Conservation (phyloP, 176 grass and related monocot species). For the Miscanthus lutarioriparius region DNA sequence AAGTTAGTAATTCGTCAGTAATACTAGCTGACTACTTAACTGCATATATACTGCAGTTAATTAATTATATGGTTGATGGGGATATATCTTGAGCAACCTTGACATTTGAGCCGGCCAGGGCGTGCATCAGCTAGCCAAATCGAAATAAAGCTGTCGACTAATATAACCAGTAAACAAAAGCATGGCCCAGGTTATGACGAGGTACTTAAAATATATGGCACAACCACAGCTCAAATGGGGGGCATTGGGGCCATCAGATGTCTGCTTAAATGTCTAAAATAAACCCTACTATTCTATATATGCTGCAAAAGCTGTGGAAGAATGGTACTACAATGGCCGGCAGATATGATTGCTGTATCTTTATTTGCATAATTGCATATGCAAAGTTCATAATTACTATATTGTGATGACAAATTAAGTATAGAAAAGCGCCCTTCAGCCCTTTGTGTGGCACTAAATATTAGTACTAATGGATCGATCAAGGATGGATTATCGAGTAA, state of each 20-base stretch:
- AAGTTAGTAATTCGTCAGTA: too few species aligned
- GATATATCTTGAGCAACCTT: not conserved
- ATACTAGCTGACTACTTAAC: too few species aligned
- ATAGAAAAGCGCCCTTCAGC: not conserved
- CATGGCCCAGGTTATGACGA: constrained; percentile 2
- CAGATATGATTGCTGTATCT: constrained; percentile 8
- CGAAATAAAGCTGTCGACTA: not conserved
- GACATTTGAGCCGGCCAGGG: not conserved
- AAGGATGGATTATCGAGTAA: not conserved
- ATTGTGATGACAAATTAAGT: not conserved
- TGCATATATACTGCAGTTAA: too few species aligned
- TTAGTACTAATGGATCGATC: not conserved
- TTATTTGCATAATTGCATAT: constrained; percentile 25
- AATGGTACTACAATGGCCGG: not conserved
- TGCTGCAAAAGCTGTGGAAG: not conserved
- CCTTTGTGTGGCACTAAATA: not conserved
- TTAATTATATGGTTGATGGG: not conserved
- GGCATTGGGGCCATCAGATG: not conserved
- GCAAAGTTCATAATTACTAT: not conserved
- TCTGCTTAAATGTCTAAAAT: constrained; percentile 2
- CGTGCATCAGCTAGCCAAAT: constrained; percentile 5
- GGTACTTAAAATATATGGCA: not conserved
- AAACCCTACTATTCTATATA: not conserved
- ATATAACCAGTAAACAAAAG: not conserved
- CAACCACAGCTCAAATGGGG: not conserved